Percentiles rank a stretch among this genome's conserved stretches.
Conservation (phyloP, 202 grass and related monocot genomes). For the Saccharum hybrid region DNA sequence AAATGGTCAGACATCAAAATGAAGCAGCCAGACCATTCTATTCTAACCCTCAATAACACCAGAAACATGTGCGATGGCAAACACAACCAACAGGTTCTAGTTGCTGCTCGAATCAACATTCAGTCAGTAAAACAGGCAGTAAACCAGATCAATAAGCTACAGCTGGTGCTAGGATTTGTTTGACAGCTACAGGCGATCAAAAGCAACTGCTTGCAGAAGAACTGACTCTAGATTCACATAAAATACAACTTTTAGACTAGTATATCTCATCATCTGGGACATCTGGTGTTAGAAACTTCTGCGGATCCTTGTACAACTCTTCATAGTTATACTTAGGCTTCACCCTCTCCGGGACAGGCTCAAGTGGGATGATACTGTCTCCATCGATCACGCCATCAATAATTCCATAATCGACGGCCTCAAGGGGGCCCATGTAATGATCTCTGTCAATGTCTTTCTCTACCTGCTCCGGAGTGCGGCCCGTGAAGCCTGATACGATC, state of each 20-base stretch:
- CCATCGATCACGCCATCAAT: slow-evolving; percentile 81
- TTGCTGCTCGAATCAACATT: too few species aligned
- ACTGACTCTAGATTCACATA: neutral
- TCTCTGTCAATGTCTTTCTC: slow-evolving; percentile 92
- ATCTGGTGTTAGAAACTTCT: slow-evolving; percentile 75
- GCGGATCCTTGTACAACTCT: slow-evolving; percentile 68
- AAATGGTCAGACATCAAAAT: too few species aligned
- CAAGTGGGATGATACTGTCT: slow-evolving; percentile 78
- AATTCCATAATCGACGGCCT: slow-evolving; percentile 89
- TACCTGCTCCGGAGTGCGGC: slow-evolving; percentile 69
- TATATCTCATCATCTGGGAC: slow-evolving; percentile 93
- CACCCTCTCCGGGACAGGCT: slow-evolving; percentile 64
- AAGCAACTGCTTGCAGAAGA: slow-evolving; percentile 14
- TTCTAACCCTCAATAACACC: too few species aligned
- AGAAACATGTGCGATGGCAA: too few species aligned
- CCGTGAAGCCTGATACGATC: slow-evolving; percentile 67
- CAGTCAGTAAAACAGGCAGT: too few species aligned
- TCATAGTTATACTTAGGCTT: slow-evolving; percentile 65
- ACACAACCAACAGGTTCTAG: too few species aligned
- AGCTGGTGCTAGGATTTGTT: slow-evolving; percentile 42
- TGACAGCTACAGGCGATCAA: slow-evolving; percentile 25
- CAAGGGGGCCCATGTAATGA: slow-evolving; percentile 85
- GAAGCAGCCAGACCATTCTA: too few species aligned
- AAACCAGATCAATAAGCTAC: too few species aligned
- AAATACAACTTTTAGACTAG: slow-evolving; percentile 41